Evolutionary conservation across 179 eudicot genomes (phyloP).

Genomic region (Beta lomatogona): DNA sequence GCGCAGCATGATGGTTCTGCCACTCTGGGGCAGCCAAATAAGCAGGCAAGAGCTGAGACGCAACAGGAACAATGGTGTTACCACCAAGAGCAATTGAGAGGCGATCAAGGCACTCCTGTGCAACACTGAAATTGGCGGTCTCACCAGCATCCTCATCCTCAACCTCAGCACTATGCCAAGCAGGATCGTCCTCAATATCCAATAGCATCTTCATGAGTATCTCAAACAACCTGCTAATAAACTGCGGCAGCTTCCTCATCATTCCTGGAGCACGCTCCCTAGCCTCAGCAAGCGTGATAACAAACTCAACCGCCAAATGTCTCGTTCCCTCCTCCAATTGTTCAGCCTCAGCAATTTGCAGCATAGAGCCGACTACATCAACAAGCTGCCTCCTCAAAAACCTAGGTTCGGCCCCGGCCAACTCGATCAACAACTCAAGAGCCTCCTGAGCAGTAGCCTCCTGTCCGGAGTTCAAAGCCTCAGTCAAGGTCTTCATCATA

Average conservation of each 20-base stretch:
- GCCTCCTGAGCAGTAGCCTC: conserved; percentile 97
- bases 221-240: conserved; percentile 70
- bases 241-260: conserved; percentile 98
- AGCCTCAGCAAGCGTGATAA: conserved; percentile 87
- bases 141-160: conserved; percentile 97
- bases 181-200: conserved; percentile 89
- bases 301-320: conserved; percentile 85
- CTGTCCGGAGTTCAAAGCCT: conserved; percentile 74
- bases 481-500: conserved; percentile 88
- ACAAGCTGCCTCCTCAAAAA: conserved; percentile 82
- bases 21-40: conserved; percentile 91
- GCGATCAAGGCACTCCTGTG: conserved; percentile 91
- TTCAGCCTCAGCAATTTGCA: conserved; percentile 92
- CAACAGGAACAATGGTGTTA: conserved; percentile 89
- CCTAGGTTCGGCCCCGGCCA: conserved; percentile 93
- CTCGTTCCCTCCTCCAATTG: conserved; percentile 82
- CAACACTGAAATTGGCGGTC: conserved; percentile 83
- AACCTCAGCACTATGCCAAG: conserved; percentile 72
- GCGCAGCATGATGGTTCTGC: conserved; percentile 94
- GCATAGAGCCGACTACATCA: conserved; percentile 87
- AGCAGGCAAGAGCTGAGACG: conserved; percentile 75
- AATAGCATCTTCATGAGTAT: conserved; percentile 81
- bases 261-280: conserved; percentile 96
- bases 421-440: conserved; percentile 78
- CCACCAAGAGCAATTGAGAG: conserved; percentile 87